These are phyloP conservation scores for Athelia psychrophila DNA, from an alignment of 1,284 basidiomycete species.

Conservation along the genomic window DNA sequence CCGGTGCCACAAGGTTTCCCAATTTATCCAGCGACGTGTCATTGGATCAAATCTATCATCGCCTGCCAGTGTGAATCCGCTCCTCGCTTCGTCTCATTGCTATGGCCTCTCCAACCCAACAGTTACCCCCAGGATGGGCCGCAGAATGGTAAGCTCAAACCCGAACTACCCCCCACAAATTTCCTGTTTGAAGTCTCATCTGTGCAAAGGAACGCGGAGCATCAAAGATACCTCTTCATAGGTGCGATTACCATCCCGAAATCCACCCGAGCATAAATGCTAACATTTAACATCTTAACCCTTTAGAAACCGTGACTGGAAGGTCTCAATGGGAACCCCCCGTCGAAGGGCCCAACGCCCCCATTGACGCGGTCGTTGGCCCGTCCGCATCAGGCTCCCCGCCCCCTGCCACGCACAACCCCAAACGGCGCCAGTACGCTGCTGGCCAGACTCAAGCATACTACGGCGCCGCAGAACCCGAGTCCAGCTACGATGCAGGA, in stretches of 20 bases:
- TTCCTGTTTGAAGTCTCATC: slow-evolving; percentile 9
- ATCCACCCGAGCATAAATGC: not conserved
- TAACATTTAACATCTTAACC: slow-evolving; percentile 4
- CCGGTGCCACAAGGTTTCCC: no score
- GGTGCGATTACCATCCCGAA: slow-evolving; percentile 39
- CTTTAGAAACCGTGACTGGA: slow-evolving; percentile 51
- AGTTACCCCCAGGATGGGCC: slow-evolving; percentile 86
- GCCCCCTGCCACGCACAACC: slow-evolving; percentile 30
- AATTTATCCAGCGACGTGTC: no score
- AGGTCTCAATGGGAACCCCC: slow-evolving; percentile 69
- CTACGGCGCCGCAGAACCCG: slow-evolving; percentile 44
- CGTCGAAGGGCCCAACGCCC: slow-evolving; percentile 30
- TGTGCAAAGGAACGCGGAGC: slow-evolving; percentile 67
- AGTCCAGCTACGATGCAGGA: slow-evolving; percentile 19
- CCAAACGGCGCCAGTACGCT: slow-evolving; percentile 87
- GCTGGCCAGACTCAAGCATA: slow-evolving; percentile 87
- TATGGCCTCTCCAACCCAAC: slow-evolving; percentile 68
- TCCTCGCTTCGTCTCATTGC: not conserved
- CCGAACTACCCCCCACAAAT: slow-evolving; percentile 1
- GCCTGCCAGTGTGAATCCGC: not conserved
- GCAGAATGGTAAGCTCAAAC: slow-evolving; percentile 72
- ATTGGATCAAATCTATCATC: no score
- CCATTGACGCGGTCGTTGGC: slow-evolving; percentile 25
- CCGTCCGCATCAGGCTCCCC: slow-evolving; percentile 37
- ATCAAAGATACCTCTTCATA: slow-evolving; percentile 86